Evolutionary conservation across 2,329 filamentous ascomycete genomes (phyloP).

Genomic region (Venturia aucupariae): DNA sequence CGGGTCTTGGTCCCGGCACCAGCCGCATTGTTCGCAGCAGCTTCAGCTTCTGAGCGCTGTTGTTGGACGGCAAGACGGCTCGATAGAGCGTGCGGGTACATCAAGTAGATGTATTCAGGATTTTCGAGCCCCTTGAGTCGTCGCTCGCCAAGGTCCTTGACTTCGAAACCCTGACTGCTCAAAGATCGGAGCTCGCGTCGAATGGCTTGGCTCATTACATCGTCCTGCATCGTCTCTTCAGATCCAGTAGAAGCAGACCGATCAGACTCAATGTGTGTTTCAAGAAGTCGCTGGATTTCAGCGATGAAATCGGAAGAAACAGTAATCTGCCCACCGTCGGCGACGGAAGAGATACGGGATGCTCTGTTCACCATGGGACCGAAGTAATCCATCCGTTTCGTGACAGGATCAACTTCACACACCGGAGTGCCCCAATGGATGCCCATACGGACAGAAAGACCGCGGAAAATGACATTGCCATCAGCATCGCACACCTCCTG

Average conservation of each 20-base stretch:
- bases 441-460: conserved; percentile 92
- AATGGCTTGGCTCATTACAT: conserved; percentile 65
- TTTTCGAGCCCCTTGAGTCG: conserved; percentile 97
- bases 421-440: conserved; percentile 93
- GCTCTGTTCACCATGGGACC: conserved; percentile 98
- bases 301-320: conserved; percentile 96
- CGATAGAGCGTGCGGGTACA: conserved; percentile 83
- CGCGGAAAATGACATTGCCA: conserved; percentile 82
- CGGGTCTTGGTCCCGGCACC: conserved; percentile 51
- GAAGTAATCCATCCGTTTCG: conserved; percentile 98
- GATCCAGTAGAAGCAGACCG: conserved; percentile 58
- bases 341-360: conserved; percentile 84
- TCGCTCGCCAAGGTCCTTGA: conserved; percentile 90
- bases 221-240: conserved; percentile 68
- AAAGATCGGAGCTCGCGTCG: conserved; percentile 79
- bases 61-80: conserved; percentile 68
- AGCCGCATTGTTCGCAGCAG: conserved; percentile 35
- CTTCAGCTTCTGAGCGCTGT: conserved; percentile 38
- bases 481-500: conserved; percentile 76
- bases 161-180: conserved; percentile 86
- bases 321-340: conserved; percentile 93
- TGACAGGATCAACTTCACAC: conserved; percentile 91
- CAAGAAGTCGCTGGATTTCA: conserved; percentile 84
- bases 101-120: conserved; percentile 87
- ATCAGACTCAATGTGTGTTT: conserved; percentile 81